Percentiles rank a stretch among this genome's conserved stretches.
phyloP scores from a whole-genome alignment of 805 yeast genomes.

The Kuraishia capsulata region DNA sequence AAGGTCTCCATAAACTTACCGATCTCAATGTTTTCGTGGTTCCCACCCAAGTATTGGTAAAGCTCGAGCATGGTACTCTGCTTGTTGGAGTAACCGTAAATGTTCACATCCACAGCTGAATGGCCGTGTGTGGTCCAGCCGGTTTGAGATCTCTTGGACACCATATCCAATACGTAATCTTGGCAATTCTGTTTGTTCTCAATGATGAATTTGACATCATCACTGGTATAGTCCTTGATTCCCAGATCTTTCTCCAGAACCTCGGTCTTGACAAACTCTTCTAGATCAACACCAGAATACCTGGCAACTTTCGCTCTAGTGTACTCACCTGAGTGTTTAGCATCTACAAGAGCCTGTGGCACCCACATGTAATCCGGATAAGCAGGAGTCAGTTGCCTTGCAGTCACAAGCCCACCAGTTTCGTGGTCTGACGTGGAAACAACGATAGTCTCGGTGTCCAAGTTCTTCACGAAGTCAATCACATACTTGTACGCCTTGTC shows the following conservation, averaged over 20 bases:
- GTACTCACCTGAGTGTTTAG: conserved; percentile 72
- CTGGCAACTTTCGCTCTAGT: conserved; percentile 37
- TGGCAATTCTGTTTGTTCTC: conserved; percentile 21
- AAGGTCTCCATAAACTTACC: conserved; percentile 62
- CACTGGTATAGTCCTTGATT: conserved; percentile 41
- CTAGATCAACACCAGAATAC: conserved; percentile 23
- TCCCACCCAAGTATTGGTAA: conserved; percentile 53
- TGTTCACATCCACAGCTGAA: conserved; percentile 91
- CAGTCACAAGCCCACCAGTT: conserved; percentile 89
- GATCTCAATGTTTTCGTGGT: conserved; percentile 80
- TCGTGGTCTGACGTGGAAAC: conserved; percentile 90
- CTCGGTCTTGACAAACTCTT: conserved; percentile 38
- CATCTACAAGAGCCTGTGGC: conserved; percentile 66
- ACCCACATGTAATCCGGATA: conserved; percentile 89
- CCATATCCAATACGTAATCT: conserved; percentile 56
- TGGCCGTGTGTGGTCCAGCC: conserved; percentile 99
- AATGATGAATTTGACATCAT: conserved; percentile 42
- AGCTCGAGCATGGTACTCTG: conserved; percentile 29
- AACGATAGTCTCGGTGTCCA: conserved; percentile 70
- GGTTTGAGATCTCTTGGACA: conserved; percentile 73
- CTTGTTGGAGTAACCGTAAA: conserved; percentile 69
- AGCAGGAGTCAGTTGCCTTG: conserved; percentile 56
- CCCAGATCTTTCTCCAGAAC: conserved; percentile 62
- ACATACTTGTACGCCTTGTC: conserved; percentile 76
- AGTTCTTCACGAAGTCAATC: conserved; percentile 52